Evolutionary conservation across 306 rosid species (phyloP), one percentile per base, ranked within the genome.

Genomic region (Fragaria iinumae): DNA sequence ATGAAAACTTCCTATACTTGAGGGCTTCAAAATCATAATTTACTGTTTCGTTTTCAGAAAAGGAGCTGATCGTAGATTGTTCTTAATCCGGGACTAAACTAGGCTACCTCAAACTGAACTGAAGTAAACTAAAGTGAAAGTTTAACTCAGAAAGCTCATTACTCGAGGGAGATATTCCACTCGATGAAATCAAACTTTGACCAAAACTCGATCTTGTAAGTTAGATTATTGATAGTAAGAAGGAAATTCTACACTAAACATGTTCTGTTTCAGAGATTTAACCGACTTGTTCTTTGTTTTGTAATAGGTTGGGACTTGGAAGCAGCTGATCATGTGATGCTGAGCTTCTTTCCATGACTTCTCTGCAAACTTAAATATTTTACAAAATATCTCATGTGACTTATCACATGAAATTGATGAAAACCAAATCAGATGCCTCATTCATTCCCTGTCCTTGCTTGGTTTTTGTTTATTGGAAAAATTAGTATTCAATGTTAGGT

Each of bases 261-360:
- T 65, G 70, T n/a, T 14, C 41, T 70, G 3, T 70, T 78, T 75
- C 20, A 38, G 44, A 64, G 69, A 64, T 34, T 64, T 64, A 64
- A 64, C 64, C 55, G 16, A 47, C 34, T 53, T 59, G 53, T 65
- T 71, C 63, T 36, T 44, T 85, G 88, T 88, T 81, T 59, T 85
- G 44, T 78, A 44, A 83, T 75, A 50, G 71, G 78, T 71, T 71
- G 67, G 78, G 83, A 86, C 93, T 76, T 82, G 86, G 93, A 85
- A 85, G 83, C 88, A 81, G 84, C 82, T 60, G 76, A 74, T 86
- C 95, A 88, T 89, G 97, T 88, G 95, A 86, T 82, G 69, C 74
- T 85, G 73, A 78, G 79, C 80, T 41, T 77, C 85, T 79, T 82
- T 53, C 75, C 82, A 38, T 83, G 86, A 83, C 84, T 85, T 76